Evolutionary conservation across 257 asterid genomes (phyloP), one percentile per base, ranked within the genome.

Genomic region (Ilex asprella): DNA sequence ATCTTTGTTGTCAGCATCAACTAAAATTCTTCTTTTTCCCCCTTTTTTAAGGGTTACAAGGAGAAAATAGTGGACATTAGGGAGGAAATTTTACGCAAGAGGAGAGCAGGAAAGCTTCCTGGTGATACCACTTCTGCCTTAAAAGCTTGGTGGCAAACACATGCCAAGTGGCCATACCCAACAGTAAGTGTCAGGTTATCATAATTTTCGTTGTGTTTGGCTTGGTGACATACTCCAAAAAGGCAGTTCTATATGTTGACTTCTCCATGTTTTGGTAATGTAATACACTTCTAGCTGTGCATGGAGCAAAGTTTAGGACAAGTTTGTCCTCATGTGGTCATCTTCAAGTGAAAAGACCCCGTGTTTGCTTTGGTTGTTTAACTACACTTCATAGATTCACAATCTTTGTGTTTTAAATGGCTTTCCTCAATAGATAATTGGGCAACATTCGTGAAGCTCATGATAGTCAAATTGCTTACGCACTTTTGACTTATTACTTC

Each of bases 101-200:
- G 88, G 70, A 70, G 86, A 59, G 88, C 86, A 11, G 88, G 88
- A 63, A 82, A 82, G 67, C 86, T 79, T 47, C 88, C 88, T 1
- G 84, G 88, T 7, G 86, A 79, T 58, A 82, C 88, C 29, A 82
- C 85, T 57, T 82, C 82, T 5, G 82, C 75, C 56, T 66, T 82
- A 50, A 82, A 82, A 73, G 73, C 78, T 9, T 79, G 85, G 86
- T 82, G 88, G 88, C 85, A 79, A 55, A 69, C 83, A 7, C 88
- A 77, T 62, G 64, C 86, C 32, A 82, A 82, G 67, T 82, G 88
- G 86, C 88, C 86, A 43, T 82, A 82, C 70, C 88, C 88, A 32
- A 82, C 88, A 10, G 86, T 82, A 59, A 73, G 78, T 51, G 1
- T 54, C 30, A 32, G 29, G 3, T 9, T 52, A 12, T 16, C 56